A percentile compares a stretch with the other conserved stretches of the same genome.
phyloP scores from a whole-genome alignment of 2,329 filamentous ascomycete genomes.

The Beauveria asiatica region DNA sequence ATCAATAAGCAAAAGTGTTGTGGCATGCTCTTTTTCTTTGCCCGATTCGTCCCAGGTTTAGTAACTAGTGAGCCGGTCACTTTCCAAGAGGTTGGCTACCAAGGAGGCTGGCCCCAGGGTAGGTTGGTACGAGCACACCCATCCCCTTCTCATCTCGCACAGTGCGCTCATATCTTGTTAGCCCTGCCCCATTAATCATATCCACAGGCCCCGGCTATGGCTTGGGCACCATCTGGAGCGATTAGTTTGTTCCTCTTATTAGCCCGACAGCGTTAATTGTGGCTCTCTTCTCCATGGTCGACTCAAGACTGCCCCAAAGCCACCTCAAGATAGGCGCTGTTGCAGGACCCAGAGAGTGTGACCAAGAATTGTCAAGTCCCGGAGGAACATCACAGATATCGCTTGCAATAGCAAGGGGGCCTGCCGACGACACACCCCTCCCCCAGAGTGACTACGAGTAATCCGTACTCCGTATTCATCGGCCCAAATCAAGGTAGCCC shows the following conservation, averaged over 20 bases:
- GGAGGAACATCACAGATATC: conserved; percentile 4
- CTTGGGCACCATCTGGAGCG: conserved; percentile 7
- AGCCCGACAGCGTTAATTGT: conserved; percentile 4
- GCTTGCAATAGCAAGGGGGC: neutral
- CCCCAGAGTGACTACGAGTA: neutral
- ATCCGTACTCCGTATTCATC: neutral
- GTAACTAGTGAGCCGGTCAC: neutral
- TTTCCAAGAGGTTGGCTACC: neutral
- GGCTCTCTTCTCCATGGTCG: neutral
- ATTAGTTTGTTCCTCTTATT: conserved; percentile 4
- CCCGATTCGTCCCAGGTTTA: neutral
- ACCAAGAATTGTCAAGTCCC: conserved; percentile 4
- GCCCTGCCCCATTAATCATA: conserved; percentile 1
- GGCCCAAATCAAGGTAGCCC: conserved; percentile 7
- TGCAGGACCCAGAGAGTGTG: conserved; percentile 6
- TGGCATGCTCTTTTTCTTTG: neutral
- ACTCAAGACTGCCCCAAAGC: neutral
- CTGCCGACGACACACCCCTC: conserved; percentile 1
- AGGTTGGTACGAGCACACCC: too few relatives aligned
- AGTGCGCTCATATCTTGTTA: conserved; percentile 9
- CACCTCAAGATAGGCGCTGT: conserved; percentile 8
- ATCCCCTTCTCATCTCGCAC: conserved; percentile 4
- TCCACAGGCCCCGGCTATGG: conserved; percentile 2
- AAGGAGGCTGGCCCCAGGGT: neutral
- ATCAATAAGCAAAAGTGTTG: neutral